Percentiles rank a stretch among this genome's conserved stretches.
These are phyloP conservation scores for Umbilicus rupestris DNA, from an alignment of 164 flowering plant genomes.

Conservation along the genomic window DNA sequence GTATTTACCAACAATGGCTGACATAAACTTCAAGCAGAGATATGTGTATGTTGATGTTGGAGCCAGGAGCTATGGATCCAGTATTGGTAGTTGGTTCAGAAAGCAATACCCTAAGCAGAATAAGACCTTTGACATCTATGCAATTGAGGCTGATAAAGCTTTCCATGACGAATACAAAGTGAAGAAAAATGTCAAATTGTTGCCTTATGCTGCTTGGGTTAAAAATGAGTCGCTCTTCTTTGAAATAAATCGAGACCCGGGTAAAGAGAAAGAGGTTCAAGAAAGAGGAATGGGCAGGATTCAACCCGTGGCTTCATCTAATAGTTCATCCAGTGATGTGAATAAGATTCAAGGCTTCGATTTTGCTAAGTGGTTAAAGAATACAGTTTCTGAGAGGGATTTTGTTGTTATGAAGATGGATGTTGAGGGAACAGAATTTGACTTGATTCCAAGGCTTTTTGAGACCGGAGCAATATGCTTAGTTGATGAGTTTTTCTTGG, in stretches of 20 bases:
- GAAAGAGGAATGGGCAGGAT: conserved; percentile 92
- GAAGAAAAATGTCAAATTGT: conserved; percentile 54
- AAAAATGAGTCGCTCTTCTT: conserved; percentile 71
- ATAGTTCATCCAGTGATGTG: conserved; percentile 29
- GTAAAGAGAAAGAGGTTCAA: conserved; percentile 32
- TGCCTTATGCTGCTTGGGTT: conserved; percentile 97
- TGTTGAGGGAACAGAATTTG: conserved; percentile 95
- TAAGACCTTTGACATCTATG: conserved; percentile 74
- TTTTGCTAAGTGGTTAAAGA: conserved; percentile 55
- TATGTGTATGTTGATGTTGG: conserved; percentile 94
- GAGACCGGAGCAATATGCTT: conserved; percentile 90
- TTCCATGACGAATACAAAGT: conserved; percentile 56
- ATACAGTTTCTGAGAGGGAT: conserved; percentile 59
- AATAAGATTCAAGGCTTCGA: conserved; percentile 79
- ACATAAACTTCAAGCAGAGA: conserved; percentile 65
- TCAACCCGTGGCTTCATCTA: conserved; percentile 32
- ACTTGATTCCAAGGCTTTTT: conserved; percentile 76
- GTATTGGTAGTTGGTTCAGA: conserved; percentile 92
- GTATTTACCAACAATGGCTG: conserved; percentile 67
- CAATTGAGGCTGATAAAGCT: conserved; percentile 80
- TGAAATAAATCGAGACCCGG: conserved; percentile 67
- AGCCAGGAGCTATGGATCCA: conserved; percentile 85
- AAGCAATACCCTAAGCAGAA: conserved; percentile 95
- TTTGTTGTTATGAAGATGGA: conserved; percentile 99
- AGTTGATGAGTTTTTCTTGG: conserved; percentile 91